Evolutionary conservation across 306 rosid species (phyloP).

Genomic region (Mimosa bimucronata): DNA sequence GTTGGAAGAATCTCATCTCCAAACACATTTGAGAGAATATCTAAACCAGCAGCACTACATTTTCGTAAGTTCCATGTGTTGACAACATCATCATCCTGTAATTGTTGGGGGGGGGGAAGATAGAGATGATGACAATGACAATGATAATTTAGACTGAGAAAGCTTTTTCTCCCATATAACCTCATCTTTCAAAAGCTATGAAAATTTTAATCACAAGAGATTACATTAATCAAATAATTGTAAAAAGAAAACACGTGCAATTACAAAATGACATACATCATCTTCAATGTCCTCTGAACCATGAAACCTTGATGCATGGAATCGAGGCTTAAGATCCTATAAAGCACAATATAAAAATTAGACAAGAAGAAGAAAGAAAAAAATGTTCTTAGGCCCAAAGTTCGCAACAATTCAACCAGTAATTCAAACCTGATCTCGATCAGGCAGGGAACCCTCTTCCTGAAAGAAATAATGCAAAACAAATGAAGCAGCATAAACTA

Average conservation of each 20-base stretch:
- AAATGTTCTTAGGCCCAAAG: slow-evolving; percentile 22
- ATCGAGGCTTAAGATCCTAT: slow-evolving; percentile 98
- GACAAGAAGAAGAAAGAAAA: background rate
- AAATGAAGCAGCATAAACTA: slow-evolving; percentile 35
- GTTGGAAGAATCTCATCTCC: slow-evolving; percentile 97
- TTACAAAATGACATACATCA: slow-evolving; percentile 60
- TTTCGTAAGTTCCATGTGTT: slow-evolving; percentile 96
- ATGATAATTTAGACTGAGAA: slow-evolving; percentile 19
- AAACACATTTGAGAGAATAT: slow-evolving; percentile 83
- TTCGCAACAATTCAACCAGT: slow-evolving; percentile 34
- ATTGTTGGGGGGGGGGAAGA: slow-evolving; percentile 19
- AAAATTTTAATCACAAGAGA: slow-evolving; percentile 7
- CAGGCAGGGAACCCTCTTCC: slow-evolving; percentile 98
- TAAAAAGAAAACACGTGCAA: slow-evolving; percentile 39
- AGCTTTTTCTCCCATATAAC: slow-evolving; percentile 12
- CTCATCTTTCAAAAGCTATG: slow-evolving; percentile 27
- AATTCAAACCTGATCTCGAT: slow-evolving; percentile 89
- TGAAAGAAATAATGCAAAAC: slow-evolving; percentile 40
- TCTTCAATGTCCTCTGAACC: slow-evolving; percentile 91
- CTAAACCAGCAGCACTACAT: slow-evolving; percentile 99
- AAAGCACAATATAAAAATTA: slow-evolving; percentile 26
- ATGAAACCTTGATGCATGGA: slow-evolving; percentile 93
- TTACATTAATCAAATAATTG: slow-evolving; percentile 38
- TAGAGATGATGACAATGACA: background rate
- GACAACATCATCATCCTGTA: slow-evolving; percentile 93